Conservation (phyloP, 23 red algal species). For the Agarophyton chilense region DNA sequence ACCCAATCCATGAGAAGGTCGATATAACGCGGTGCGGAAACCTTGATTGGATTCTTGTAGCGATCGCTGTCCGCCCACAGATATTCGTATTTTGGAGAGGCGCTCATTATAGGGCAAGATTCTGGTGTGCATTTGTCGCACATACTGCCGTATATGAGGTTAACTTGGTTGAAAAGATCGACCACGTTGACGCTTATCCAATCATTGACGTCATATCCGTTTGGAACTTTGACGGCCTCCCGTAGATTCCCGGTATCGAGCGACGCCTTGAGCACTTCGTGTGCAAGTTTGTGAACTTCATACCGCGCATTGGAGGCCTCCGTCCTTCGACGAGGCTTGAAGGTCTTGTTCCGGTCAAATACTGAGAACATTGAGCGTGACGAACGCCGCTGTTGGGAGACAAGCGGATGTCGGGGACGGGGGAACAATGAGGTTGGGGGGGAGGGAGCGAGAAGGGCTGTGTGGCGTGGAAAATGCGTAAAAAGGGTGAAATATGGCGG, state of each 20-base stretch:
- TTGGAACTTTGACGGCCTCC: slow-evolving; percentile 86
- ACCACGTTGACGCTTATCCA: slow-evolving; percentile 94
- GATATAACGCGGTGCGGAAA: slow-evolving; percentile 93
- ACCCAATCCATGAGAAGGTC: slow-evolving; percentile 91
- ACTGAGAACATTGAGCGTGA: slow-evolving; percentile 84
- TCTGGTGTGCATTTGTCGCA: slow-evolving; percentile 94
- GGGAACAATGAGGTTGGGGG: not conserved
- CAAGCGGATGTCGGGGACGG: not conserved
- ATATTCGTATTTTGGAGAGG: slow-evolving; percentile 94
- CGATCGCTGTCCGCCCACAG: slow-evolving; percentile 91
- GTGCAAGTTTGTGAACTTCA: slow-evolving; percentile 71
- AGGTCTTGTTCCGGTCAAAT: slow-evolving; percentile 89
- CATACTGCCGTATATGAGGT: slow-evolving; percentile 92
- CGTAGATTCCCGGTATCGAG: slow-evolving; percentile 81
- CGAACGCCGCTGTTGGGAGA: too few species aligned
- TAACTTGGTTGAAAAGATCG: slow-evolving; percentile 98
- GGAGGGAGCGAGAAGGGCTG: too few species aligned
- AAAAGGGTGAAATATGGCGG: too few species aligned
- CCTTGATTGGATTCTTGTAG: slow-evolving; percentile 79
- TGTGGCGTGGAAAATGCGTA: too few species aligned
- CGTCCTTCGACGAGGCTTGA: slow-evolving; percentile 72
- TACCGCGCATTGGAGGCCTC: slow-evolving; percentile 77
- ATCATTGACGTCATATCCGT: slow-evolving; percentile 91
- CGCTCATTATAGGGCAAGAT: slow-evolving; percentile 96
- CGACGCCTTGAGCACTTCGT: slow-evolving; percentile 71